Conservation (phyloP, 148 eudicot species). For the Rhododendron molle region DNA sequence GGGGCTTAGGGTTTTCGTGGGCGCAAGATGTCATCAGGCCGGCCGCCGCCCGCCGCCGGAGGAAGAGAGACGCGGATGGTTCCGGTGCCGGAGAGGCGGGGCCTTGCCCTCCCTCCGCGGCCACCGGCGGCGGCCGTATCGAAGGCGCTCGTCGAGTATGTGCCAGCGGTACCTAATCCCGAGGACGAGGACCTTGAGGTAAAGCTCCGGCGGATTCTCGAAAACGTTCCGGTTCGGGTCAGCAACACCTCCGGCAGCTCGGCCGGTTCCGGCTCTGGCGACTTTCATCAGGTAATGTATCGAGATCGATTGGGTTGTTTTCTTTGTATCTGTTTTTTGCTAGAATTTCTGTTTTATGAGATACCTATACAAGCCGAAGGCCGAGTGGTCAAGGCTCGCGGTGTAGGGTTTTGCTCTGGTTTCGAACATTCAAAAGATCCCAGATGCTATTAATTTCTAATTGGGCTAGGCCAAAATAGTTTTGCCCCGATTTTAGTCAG, state of each 20-base stretch:
- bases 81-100: slow-evolving; percentile 31
- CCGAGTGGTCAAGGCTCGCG: not conserved
- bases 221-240: slow-evolving; percentile 89
- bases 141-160: slow-evolving; percentile 71
- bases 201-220: slow-evolving; percentile 85
- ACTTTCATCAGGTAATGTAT: slow-evolving; percentile 79
- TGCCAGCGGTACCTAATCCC: slow-evolving; percentile 43
- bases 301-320: not conserved
- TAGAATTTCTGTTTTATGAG: not conserved
- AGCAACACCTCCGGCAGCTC: slow-evolving; percentile 96
- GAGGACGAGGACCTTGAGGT: slow-evolving; percentile 90
- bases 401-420: not conserved
- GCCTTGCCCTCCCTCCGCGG: slow-evolving; percentile 48
- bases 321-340: not conserved
- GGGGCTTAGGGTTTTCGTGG: not conserved
- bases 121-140: slow-evolving; percentile 47
- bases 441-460: not conserved
- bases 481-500: not conserved
- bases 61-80: slow-evolving; percentile 60
- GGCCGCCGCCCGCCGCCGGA: slow-evolving; percentile 30
- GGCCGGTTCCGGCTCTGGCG: slow-evolving; percentile 99
- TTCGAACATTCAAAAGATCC: not conserved
- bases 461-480: not conserved
- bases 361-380: not conserved
- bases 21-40: slow-evolving; percentile 38